Evolutionary conservation across 345 rosid species (phyloP).

Genomic region (Turnera subulata): DNA sequence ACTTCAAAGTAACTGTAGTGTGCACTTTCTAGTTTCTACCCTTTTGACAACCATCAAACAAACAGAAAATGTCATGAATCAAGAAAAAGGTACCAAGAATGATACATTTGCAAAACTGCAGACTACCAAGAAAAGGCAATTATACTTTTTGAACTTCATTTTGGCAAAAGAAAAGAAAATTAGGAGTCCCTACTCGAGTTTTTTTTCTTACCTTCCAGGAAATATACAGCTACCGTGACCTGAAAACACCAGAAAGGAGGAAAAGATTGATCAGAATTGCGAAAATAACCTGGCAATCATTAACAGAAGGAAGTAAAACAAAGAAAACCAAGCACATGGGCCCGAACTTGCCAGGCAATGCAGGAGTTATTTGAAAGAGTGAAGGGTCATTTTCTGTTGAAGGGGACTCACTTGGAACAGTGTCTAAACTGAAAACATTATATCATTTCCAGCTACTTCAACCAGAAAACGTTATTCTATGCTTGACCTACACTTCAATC

Average conservation of each 20-base stretch:
- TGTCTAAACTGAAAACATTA: constrained; percentile 12
- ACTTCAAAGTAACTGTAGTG: neutral
- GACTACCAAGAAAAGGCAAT: neutral
- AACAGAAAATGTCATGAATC: neutral
- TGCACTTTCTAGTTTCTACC: neutral
- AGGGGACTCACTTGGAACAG: constrained; percentile 19
- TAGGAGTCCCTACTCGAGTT: too few relatives aligned
- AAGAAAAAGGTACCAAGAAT: neutral
- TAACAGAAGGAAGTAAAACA: neutral
- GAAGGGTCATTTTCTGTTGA: constrained; percentile 2
- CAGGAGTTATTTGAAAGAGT: constrained; percentile 16
- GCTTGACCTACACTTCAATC: constrained; percentile 17
- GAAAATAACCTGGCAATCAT: neutral
- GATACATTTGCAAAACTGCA: neutral
- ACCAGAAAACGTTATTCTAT: constrained; percentile 19
- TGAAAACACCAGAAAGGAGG: constrained; percentile 33
- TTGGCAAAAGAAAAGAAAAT: too few relatives aligned
- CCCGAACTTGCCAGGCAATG: constrained; percentile 12
- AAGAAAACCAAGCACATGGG: constrained; percentile 1
- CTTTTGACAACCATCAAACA: neutral
- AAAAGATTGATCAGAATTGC: constrained; percentile 9
- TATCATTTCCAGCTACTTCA: constrained; percentile 13
- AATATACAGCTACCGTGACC: constrained; percentile 93
- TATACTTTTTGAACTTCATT: too few relatives aligned
- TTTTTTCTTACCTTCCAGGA: constrained; percentile 77